A percentile compares a stretch with the other conserved stretches of the same genome.
These are phyloP conservation scores for Pichia kudriavzevii DNA, from an alignment of 1,139 yeast genomes.

Conservation along the genomic window DNA sequence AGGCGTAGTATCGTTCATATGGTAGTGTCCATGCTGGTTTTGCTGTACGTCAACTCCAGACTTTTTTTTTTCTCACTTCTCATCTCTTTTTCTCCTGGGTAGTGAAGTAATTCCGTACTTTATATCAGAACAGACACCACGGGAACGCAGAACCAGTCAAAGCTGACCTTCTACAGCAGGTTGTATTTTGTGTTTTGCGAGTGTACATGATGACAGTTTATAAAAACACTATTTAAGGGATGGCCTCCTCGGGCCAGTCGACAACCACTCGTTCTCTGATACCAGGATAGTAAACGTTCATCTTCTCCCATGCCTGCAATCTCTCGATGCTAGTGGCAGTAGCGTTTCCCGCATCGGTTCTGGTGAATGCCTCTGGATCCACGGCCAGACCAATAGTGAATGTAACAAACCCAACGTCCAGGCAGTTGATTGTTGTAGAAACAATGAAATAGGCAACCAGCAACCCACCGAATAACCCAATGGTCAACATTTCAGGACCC, in stretches of 20 bases:
- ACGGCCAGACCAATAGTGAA: slow-evolving; percentile 81
- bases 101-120: too few species aligned
- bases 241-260: slow-evolving; percentile 12
- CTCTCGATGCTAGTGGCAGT: slow-evolving; percentile 33
- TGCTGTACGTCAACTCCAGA: too few species aligned
- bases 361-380: slow-evolving; percentile 70
- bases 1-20: too few species aligned
- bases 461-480: slow-evolving; percentile 70
- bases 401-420: slow-evolving; percentile 78
- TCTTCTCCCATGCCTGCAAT: slow-evolving; percentile 63
- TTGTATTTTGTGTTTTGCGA: too few species aligned
- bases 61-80: too few species aligned
- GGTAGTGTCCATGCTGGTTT: too few species aligned
- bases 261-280: slow-evolving; percentile 32
- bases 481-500: slow-evolving; percentile 65
- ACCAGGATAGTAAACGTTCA: slow-evolving; percentile 68
- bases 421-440: slow-evolving; percentile 56
- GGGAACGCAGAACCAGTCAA: too few species aligned
- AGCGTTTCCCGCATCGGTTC: slow-evolving; percentile 9
- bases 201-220: too few species aligned
- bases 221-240: background rate
- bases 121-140: too few species aligned
- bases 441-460: slow-evolving; percentile 73
- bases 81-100: too few species aligned
- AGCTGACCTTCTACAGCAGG: too few species aligned